phyloP scores from a whole-genome alignment of 805 yeast genomes.

The Sugiyamaella americana region DNA sequence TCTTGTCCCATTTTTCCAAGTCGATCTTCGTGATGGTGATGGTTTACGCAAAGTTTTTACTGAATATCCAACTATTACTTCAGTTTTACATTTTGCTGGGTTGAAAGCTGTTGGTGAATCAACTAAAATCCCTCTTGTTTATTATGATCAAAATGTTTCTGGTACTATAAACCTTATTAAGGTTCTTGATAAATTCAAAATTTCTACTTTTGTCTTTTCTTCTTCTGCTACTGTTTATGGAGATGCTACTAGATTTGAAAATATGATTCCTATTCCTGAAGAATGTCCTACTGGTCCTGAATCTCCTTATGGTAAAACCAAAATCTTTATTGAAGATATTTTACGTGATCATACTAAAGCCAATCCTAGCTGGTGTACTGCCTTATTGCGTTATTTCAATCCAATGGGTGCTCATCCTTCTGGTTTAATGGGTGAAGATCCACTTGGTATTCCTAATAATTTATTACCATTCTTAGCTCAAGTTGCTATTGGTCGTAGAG shows the following conservation, averaged over 20 bases:
- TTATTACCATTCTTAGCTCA: slow-evolving; percentile 70
- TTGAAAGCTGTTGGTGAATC: slow-evolving; percentile 81
- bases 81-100: slow-evolving; percentile 77
- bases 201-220: slow-evolving; percentile 58
- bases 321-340: slow-evolving; percentile 57
- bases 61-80: slow-evolving; percentile 41
- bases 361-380: slow-evolving; percentile 35
- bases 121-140: slow-evolving; percentile 56
- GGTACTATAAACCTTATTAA: slow-evolving; percentile 58
- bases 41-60: slow-evolving; percentile 44
- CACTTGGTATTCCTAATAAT: slow-evolving; percentile 70
- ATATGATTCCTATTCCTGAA: slow-evolving; percentile 76
- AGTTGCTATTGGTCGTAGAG: slow-evolving; percentile 67
- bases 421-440: slow-evolving; percentile 76
- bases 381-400: slow-evolving; percentile 70
- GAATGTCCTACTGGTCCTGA: slow-evolving; percentile 69
- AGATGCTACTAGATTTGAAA: slow-evolving; percentile 64
- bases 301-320: slow-evolving; percentile 73
- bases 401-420: slow-evolving; percentile 86
- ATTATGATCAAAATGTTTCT: slow-evolving; percentile 60
- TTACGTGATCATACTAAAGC: slow-evolving; percentile 48
- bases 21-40: slow-evolving; percentile 51
- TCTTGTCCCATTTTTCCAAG: slow-evolving; percentile 46
- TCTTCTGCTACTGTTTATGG: slow-evolving; percentile 84
- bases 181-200: slow-evolving; percentile 43